These are phyloP conservation scores for Maudiozyma barnettii DNA, from an alignment of 805 yeast genomes.

Conservation along the genomic window DNA sequence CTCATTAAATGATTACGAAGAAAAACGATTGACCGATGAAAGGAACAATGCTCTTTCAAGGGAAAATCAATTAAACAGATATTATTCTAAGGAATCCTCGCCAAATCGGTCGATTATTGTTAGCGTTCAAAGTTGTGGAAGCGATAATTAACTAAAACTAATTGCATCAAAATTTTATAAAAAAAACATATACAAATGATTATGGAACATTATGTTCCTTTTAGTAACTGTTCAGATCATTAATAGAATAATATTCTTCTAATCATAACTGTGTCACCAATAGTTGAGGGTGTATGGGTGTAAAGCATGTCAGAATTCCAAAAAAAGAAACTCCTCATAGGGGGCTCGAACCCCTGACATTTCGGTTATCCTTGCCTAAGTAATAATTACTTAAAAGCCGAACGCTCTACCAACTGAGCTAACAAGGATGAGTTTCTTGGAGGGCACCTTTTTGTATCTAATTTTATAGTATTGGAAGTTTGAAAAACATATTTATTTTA, in stretches of 20 bases:
- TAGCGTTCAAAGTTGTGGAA: background rate
- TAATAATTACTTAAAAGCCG: background rate
- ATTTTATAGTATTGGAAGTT: background rate
- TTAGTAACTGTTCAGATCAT: too few relatives aligned
- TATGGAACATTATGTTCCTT: background rate
- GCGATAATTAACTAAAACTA: background rate
- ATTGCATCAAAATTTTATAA: background rate
- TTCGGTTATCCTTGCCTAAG: background rate
- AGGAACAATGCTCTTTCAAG: slow-evolving; percentile 28
- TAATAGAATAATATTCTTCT: too few relatives aligned
- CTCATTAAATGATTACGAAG: slow-evolving; percentile 31
- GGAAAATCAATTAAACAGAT: slow-evolving; percentile 30
- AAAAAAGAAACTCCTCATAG: background rate
- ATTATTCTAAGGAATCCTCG: slow-evolving; percentile 3
- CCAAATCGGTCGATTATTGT: background rate
- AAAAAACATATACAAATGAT: background rate
- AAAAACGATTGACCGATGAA: slow-evolving; percentile 28
- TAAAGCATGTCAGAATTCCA: too few relatives aligned
- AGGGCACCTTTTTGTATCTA: background rate
- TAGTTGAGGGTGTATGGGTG: too few relatives aligned
- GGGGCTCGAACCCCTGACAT: background rate
- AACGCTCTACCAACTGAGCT: background rate
- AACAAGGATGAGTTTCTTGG: background rate
- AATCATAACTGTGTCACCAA: too few relatives aligned
- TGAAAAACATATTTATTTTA: too few relatives aligned